Percentiles rank a stretch among this genome's conserved stretches.
These are phyloP conservation scores for Circinella umbellata DNA, from an alignment of 371 early-diverging fungal genomes.

Conservation along the genomic window DNA sequence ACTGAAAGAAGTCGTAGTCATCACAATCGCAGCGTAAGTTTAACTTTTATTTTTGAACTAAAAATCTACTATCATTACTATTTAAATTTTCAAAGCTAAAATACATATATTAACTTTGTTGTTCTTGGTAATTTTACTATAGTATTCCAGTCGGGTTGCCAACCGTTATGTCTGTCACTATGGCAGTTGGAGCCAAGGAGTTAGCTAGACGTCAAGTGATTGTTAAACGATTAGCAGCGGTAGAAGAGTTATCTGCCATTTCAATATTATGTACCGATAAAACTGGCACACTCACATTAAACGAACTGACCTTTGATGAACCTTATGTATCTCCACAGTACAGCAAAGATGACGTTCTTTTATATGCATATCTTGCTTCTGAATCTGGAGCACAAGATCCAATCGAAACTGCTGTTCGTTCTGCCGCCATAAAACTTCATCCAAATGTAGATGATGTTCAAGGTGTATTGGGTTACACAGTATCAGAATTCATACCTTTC, in stretches of 20 bases:
- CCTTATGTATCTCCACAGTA: slow-evolving; percentile 79
- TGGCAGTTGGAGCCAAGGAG: slow-evolving; percentile 95
- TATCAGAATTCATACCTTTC: slow-evolving; percentile 88
- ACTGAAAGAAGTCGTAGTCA: slow-evolving; percentile 82
- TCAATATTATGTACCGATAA: slow-evolving; percentile 96
- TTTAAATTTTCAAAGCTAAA: background rate
- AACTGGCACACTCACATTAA: slow-evolving; percentile 95
- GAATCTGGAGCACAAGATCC: slow-evolving; percentile 90
- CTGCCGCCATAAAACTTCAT: slow-evolving; percentile 79
- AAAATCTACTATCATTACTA: background rate
- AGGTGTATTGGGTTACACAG: slow-evolving; percentile 85
- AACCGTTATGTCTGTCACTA: slow-evolving; percentile 96
- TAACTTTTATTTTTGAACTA: background rate
- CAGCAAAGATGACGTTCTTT: slow-evolving; percentile 82
- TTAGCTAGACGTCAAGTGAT: slow-evolving; percentile 93
- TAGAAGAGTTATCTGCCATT: slow-evolving; percentile 95
- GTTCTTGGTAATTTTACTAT: background rate
- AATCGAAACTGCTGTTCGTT: slow-evolving; percentile 88
- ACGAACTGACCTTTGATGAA: slow-evolving; percentile 89
- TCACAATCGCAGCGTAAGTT: slow-evolving; percentile 91
- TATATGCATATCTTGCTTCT: slow-evolving; percentile 86
- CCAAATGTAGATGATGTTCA: slow-evolving; percentile 67
- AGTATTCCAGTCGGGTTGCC: slow-evolving; percentile 95
- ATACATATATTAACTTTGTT: background rate
- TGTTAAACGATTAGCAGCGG: slow-evolving; percentile 92